phyloP scores from a whole-genome alignment of 805 yeast species.

The Candida montana region DNA sequence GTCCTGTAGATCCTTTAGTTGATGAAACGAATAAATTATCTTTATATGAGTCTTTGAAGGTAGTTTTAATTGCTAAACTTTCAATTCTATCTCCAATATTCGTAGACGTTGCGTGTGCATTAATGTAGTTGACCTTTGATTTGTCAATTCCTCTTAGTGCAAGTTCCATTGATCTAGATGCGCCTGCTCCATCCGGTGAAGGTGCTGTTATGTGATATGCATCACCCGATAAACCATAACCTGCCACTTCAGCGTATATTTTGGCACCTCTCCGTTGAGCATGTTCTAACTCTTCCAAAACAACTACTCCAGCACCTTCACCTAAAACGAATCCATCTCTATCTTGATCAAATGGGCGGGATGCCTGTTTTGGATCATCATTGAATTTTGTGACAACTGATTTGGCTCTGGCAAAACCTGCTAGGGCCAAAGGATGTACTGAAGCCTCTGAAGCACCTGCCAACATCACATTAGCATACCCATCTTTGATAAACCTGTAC shows the following conservation, averaged over 20 bases:
- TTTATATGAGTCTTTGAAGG: conserved; percentile 37
- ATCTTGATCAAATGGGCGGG: conserved; percentile 79
- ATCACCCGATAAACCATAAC: conserved; percentile 91
- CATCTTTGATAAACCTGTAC: conserved; percentile 67
- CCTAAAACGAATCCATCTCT: conserved; percentile 88
- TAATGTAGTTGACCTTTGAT: conserved; percentile 62
- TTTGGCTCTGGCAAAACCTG: conserved; percentile 89
- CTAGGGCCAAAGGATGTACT: conserved; percentile 77
- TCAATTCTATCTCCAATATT: conserved; percentile 86
- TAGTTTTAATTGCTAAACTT: conserved; percentile 58
- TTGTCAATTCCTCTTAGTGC: conserved; percentile 52
- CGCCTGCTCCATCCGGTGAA: conserved; percentile 75
- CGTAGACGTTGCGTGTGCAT: conserved; percentile 98
- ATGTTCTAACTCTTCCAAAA: conserved; percentile 73
- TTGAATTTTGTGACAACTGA: conserved; percentile 63
- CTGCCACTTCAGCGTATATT: conserved; percentile 76
- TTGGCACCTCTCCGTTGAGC: conserved; percentile 60
- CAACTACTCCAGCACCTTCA: conserved; percentile 84
- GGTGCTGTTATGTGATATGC: conserved; percentile 95
- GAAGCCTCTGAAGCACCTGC: conserved; percentile 95
- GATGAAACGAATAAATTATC: conserved; percentile 55
- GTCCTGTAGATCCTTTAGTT: conserved; percentile 91
- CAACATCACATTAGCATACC: conserved; percentile 79
- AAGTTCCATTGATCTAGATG: conserved; percentile 71
- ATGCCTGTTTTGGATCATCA: conserved; percentile 58